Conservation (phyloP, 768 basidiomycete genomes). For the Boletus reticuloceps region DNA sequence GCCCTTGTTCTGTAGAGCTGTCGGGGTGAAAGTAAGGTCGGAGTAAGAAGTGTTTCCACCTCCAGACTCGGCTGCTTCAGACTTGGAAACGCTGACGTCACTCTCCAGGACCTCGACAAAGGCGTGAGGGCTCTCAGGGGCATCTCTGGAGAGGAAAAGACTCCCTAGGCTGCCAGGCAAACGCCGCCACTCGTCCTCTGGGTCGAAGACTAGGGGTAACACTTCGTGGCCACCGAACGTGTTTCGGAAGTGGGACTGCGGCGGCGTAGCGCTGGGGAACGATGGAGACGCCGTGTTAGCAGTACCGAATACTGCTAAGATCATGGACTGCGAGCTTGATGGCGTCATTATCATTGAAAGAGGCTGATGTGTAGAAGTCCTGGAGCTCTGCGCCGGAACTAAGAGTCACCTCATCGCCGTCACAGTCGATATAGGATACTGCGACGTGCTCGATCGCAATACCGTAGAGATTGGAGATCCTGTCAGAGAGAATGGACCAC, state of each 20-base stretch:
- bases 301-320: constrained; percentile 39
- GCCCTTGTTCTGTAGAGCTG: constrained; percentile 39
- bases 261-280: constrained; percentile 32
- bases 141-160: constrained; percentile 35
- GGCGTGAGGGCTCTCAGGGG: constrained; percentile 52
- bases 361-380: constrained; percentile 55
- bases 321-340: constrained; percentile 68
- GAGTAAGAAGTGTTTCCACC: constrained; percentile 32
- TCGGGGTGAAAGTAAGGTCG: constrained; percentile 17
- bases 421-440: constrained; percentile 69
- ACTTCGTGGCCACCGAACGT: constrained; percentile 53
- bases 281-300: constrained; percentile 31
- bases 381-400: constrained; percentile 76
- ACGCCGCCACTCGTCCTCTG: constrained; percentile 66
- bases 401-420: constrained; percentile 75
- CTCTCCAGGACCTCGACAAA: constrained; percentile 59
- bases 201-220: constrained; percentile 44
- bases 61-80: constrained; percentile 30
- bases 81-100: constrained; percentile 35
- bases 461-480: constrained; percentile 50
- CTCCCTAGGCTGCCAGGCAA: constrained; percentile 43
- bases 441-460: constrained; percentile 60
- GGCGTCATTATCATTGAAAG: constrained; percentile 18
- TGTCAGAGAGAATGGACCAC: constrained; percentile 57
- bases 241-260: constrained; percentile 48